Conservation (phyloP, 1,284 basidiomycete genomes). For the Clitocybe nebularis region DNA sequence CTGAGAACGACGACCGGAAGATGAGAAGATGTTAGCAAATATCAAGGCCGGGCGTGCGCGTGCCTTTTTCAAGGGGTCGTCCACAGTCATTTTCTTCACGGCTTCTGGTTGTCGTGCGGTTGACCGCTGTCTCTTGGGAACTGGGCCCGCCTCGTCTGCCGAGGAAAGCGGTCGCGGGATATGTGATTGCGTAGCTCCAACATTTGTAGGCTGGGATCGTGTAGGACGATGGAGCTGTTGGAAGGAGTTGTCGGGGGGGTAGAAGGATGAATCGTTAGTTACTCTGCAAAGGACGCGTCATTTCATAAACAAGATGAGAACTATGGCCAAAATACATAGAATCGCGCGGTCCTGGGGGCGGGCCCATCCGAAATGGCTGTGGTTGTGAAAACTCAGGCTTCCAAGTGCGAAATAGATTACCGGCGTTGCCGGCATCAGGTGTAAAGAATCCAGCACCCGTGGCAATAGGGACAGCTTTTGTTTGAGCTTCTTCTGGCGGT, state of each 20-base stretch:
- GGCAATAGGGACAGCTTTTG: constrained; percentile 44
- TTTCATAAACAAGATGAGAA: constrained; percentile 10
- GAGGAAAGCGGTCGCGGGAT: constrained; percentile 69
- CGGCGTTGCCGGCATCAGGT: constrained; percentile 55
- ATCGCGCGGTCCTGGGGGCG: constrained; percentile 48
- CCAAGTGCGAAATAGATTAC: constrained; percentile 51
- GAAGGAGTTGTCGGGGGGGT: constrained; percentile 56
- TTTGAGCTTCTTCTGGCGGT: constrained; percentile 45
- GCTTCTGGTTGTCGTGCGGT: constrained; percentile 52
- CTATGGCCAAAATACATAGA: constrained; percentile 46
- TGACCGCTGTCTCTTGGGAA: constrained; percentile 69
- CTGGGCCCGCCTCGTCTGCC: constrained; percentile 74
- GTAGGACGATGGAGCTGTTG: constrained; percentile 42
- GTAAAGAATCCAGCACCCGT: constrained; percentile 76
- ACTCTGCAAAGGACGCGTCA: constrained; percentile 32
- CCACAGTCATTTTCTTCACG: constrained; percentile 51
- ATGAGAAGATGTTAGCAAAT: constrained; percentile 80
- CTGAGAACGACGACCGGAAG: constrained; percentile 70
- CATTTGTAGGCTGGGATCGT: constrained; percentile 34
- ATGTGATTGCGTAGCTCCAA: constrained; percentile 38
- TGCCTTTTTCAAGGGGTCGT: constrained; percentile 79
- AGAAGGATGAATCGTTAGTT: constrained; percentile 59
- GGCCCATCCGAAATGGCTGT: constrained; percentile 57
- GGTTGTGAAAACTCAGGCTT: constrained; percentile 45
- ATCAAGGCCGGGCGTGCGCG: constrained; percentile 75